phyloP scores from a whole-genome alignment of 306 rosid species.

The Begonia fuchsioides region DNA sequence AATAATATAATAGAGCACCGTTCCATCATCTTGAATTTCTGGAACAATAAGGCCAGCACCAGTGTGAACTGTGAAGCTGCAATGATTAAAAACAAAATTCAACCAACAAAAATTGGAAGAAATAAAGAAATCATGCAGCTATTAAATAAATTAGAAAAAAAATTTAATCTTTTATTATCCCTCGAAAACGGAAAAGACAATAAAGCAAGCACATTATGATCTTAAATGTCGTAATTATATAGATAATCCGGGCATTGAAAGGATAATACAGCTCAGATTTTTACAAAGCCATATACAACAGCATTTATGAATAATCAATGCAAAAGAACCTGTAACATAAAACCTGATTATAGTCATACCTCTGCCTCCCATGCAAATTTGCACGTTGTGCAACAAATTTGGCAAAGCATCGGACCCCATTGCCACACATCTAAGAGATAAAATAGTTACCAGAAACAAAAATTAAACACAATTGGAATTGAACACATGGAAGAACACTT shows the following conservation, averaged over 20 bases:
- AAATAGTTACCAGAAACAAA: neutral
- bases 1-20: slow-evolving; percentile 20
- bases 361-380: slow-evolving; percentile 59
- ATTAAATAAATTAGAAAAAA: too few relatives aligned
- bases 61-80: slow-evolving; percentile 74
- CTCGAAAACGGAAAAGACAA: too few relatives aligned
- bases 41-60: slow-evolving; percentile 93
- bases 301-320: neutral
- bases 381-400: slow-evolving; percentile 67
- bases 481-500: neutral
- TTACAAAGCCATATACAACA: too few relatives aligned
- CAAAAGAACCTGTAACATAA: neutral
- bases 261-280: too few relatives aligned
- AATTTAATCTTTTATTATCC: too few relatives aligned
- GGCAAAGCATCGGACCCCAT: slow-evolving; percentile 82
- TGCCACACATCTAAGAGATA: slow-evolving; percentile 67
- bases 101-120: too few relatives aligned
- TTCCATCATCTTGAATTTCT: slow-evolving; percentile 67
- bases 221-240: too few relatives aligned
- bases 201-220: too few relatives aligned
- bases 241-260: too few relatives aligned
- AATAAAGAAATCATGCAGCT: too few relatives aligned
- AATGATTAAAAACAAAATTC: neutral
- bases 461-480: neutral
- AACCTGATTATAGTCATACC: slow-evolving; percentile 23